A percentile compares a stretch with the other conserved stretches of the same genome.
Conservation (phyloP, 352 stramenopile genomes). For the Pythium folliculosum region DNA sequence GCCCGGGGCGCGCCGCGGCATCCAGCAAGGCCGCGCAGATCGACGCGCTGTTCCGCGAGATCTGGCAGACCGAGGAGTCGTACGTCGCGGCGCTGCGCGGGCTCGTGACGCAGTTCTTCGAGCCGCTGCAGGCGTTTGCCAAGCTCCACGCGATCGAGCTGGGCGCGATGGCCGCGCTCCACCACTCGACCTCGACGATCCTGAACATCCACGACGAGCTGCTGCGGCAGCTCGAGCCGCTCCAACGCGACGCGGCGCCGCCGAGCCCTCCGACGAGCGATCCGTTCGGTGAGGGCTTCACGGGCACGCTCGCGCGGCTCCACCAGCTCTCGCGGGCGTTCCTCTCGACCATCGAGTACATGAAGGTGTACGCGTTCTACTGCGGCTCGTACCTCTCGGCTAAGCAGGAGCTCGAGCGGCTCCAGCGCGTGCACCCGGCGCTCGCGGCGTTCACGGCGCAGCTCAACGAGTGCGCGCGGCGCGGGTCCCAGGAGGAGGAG, state of each 20-base stretch:
- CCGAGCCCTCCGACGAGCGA: not conserved
- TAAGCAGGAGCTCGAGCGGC: slow-evolving; percentile 48
- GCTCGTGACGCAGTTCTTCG: slow-evolving; percentile 38
- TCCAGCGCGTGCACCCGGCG: slow-evolving; percentile 31
- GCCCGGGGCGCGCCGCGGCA: slow-evolving; percentile 5
- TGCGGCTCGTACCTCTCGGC: slow-evolving; percentile 51
- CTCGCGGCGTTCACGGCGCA: slow-evolving; percentile 31
- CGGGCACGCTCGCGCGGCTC: slow-evolving; percentile 22
- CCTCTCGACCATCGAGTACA: slow-evolving; percentile 52
- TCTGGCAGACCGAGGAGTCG: slow-evolving; percentile 33
- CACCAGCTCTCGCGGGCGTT: slow-evolving; percentile 38
- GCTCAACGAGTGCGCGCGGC: slow-evolving; percentile 26
- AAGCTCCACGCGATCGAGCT: slow-evolving; percentile 29
- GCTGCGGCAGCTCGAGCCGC: slow-evolving; percentile 26
- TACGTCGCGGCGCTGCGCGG: slow-evolving; percentile 33
- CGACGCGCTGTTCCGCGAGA: slow-evolving; percentile 37
- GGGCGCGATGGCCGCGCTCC: slow-evolving; percentile 33
- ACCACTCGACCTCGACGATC: slow-evolving; percentile 37
- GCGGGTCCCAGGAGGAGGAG: slow-evolving; percentile 14
- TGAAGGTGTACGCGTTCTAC: slow-evolving; percentile 76
- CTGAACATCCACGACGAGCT: slow-evolving; percentile 41
- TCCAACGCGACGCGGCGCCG: not conserved
- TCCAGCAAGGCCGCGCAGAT: slow-evolving; percentile 21
- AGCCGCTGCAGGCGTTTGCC: slow-evolving; percentile 33
- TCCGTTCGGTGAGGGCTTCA: slow-evolving; percentile 25